Percentiles rank a stretch among this genome's conserved stretches.
These are phyloP conservation scores for Crithidia sp. DNA, from an alignment of 208 protist genomes.

Conservation along the genomic window DNA sequence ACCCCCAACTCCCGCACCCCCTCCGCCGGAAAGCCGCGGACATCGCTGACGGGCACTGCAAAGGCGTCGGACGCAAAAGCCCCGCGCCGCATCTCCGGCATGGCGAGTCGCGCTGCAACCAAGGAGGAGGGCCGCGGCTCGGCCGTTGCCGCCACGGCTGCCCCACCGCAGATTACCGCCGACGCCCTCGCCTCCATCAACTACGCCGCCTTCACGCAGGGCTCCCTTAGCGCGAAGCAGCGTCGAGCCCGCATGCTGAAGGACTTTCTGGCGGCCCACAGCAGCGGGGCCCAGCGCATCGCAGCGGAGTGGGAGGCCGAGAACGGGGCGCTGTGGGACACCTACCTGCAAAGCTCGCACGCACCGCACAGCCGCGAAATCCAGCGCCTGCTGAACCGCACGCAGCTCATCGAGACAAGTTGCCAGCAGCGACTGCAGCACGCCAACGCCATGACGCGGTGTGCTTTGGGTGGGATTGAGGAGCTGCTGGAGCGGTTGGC, in stretches of 20 bases:
- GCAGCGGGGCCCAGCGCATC: conserved; percentile 22
- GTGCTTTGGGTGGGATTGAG: conserved; percentile 33
- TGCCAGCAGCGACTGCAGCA: conserved; percentile 34
- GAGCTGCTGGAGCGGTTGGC: conserved; percentile 37
- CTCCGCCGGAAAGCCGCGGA: no score
- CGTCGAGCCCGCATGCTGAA: conserved; percentile 32
- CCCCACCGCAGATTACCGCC: conserved; percentile 12
- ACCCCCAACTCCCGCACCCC: neutral
- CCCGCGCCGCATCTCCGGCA: neutral
- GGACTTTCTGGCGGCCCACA: conserved; percentile 39
- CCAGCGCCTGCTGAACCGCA: conserved; percentile 28
- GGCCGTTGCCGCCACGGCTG: neutral
- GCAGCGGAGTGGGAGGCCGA: conserved; percentile 28
- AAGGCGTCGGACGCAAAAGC: neutral
- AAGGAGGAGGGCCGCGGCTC: neutral
- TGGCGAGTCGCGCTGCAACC: neutral
- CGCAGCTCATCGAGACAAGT: conserved; percentile 20
- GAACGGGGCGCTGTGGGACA: conserved; percentile 29
- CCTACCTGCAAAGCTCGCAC: conserved; percentile 40
- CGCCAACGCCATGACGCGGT: conserved; percentile 31
- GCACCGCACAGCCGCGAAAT: conserved; percentile 47
- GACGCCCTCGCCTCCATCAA: conserved; percentile 43
- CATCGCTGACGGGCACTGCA: no score
- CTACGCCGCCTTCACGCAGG: conserved; percentile 25
- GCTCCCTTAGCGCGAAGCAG: conserved; percentile 31